Conservation (phyloP, 768 basidiomycete species). For the Lactarius evosmus region DNA sequence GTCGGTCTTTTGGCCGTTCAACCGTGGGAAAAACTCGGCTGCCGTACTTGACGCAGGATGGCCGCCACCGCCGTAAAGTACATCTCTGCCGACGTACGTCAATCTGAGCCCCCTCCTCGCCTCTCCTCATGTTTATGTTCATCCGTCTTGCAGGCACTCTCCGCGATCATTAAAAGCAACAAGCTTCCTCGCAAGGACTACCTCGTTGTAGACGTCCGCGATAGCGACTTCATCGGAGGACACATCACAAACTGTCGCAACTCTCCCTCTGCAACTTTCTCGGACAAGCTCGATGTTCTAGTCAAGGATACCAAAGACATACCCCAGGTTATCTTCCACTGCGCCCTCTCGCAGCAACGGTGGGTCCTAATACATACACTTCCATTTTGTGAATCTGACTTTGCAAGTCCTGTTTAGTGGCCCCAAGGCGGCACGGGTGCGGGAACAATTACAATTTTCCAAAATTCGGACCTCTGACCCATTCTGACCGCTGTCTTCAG, state of each 20-base stretch:
- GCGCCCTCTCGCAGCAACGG: constrained; percentile 73
- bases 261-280: constrained; percentile 60
- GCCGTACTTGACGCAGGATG: constrained; percentile 1
- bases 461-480: constrained; percentile 4
- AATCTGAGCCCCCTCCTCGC: neutral
- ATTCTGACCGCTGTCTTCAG: constrained; percentile 17
- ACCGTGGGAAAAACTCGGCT: neutral
- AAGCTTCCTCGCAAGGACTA: constrained; percentile 63
- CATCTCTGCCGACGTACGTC: constrained; percentile 41
- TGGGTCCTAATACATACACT: constrained; percentile 36
- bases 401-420: constrained; percentile 45
- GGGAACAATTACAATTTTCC: constrained; percentile 24
- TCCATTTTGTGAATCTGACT: neutral
- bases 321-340: constrained; percentile 72
- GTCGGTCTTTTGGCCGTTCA: constrained; percentile 9
- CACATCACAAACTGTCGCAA: constrained; percentile 68
- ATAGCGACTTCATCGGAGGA: constrained; percentile 74
- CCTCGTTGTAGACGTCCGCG: constrained; percentile 80
- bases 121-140: constrained; percentile 4
- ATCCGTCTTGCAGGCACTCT: constrained; percentile 54
- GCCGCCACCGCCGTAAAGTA: constrained; percentile 37
- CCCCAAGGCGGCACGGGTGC: constrained; percentile 72
- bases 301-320: constrained; percentile 59
- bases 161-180: constrained; percentile 61
- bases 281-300: constrained; percentile 53